These are phyloP conservation scores for Paxillus rubicundulus DNA, from an alignment of 768 basidiomycete genomes.

Conservation along the genomic window DNA sequence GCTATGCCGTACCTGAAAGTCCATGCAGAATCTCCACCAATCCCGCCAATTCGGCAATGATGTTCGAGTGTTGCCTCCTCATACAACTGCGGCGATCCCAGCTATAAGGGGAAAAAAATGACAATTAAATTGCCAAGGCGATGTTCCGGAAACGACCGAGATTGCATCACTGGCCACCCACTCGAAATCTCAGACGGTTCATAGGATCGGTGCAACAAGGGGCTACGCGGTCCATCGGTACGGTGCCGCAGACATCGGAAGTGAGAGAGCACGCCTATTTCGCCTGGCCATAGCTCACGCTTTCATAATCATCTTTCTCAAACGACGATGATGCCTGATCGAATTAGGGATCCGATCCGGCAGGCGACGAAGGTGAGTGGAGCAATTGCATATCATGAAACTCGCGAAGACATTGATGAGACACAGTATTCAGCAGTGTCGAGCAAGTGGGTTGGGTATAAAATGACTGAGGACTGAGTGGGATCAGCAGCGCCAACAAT, in stretches of 20 bases:
- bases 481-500: slow-evolving; percentile 15
- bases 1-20: neutral
- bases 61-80: slow-evolving; percentile 4
- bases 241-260: slow-evolving; percentile 25
- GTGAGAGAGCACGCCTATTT: slow-evolving; percentile 30
- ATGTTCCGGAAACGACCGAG: slow-evolving; percentile 16
- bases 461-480: slow-evolving; percentile 15
- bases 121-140: neutral
- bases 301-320: slow-evolving; percentile 15
- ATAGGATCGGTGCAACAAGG: slow-evolving; percentile 19
- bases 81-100: slow-evolving; percentile 15
- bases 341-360: slow-evolving; percentile 23
- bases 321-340: slow-evolving; percentile 14
- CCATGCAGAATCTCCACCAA: neutral
- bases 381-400: slow-evolving; percentile 13
- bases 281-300: slow-evolving; percentile 25
- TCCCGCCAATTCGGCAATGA: slow-evolving; percentile 4
- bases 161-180: slow-evolving; percentile 24
- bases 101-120: slow-evolving; percentile 9
- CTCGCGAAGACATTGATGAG: slow-evolving; percentile 8
- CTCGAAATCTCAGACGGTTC: slow-evolving; percentile 8
- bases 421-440: slow-evolving; percentile 12
- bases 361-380: slow-evolving; percentile 16
- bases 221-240: slow-evolving; percentile 16
- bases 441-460: slow-evolving; percentile 28